phyloP scores from a whole-genome alignment of 1,284 basidiomycete species.

The Ustilago vetiveriae region DNA sequence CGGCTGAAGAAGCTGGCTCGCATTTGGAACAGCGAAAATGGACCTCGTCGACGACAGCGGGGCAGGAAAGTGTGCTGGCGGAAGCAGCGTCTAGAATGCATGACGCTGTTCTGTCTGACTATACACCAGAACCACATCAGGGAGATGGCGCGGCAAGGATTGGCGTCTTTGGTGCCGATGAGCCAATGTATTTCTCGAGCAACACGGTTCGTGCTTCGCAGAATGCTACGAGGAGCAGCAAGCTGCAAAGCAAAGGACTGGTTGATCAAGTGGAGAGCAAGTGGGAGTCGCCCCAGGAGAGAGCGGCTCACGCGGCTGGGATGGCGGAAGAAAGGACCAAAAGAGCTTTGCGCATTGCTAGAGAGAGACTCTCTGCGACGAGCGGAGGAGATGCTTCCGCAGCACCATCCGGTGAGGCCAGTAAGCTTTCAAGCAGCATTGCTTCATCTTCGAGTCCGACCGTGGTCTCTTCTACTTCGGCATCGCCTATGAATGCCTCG shows the following conservation, averaged over 20 bases:
- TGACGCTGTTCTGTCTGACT: constrained; percentile 22
- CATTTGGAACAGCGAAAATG: constrained; percentile 3
- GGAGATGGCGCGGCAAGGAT: background rate
- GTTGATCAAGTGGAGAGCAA: constrained; percentile 11
- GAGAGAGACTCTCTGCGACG: constrained; percentile 15
- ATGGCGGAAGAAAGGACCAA: constrained; percentile 31
- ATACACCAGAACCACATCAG: background rate
- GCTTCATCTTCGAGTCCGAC: too few relatives aligned
- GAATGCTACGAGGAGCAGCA: background rate
- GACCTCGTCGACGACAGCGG: background rate
- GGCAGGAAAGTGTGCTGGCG: constrained; percentile 6
- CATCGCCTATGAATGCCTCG: background rate
- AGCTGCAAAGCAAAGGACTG: too few relatives aligned
- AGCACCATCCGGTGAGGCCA: too few relatives aligned
- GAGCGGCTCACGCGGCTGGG: constrained; percentile 19
- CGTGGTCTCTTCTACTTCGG: too few relatives aligned
- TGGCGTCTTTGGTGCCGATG: constrained; percentile 15
- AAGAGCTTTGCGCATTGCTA: constrained; percentile 13
- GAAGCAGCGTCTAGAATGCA: constrained; percentile 16
- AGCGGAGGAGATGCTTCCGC: too few relatives aligned
- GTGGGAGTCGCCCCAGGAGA: constrained; percentile 22
- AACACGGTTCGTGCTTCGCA: constrained; percentile 5
- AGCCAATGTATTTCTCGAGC: constrained; percentile 26
- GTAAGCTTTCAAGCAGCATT: too few relatives aligned
- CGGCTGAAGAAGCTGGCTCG: constrained; percentile 22